Conservation (phyloP, 345 rosid species). For the Brassica rapa region DNA sequence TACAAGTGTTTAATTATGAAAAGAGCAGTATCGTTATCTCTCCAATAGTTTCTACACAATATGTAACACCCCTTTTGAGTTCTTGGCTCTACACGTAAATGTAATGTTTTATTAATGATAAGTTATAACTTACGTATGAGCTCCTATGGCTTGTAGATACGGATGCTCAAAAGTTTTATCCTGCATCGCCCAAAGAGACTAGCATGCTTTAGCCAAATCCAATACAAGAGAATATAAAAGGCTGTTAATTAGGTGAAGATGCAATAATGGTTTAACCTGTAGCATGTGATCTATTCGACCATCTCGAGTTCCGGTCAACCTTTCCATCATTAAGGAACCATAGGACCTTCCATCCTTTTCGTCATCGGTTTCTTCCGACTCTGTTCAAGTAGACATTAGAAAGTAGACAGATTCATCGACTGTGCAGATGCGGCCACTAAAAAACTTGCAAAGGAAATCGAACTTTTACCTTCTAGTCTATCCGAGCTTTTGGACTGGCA, state of each 20-base stretch:
- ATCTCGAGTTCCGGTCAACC: constrained; percentile 71
- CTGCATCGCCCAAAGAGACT: constrained; percentile 45
- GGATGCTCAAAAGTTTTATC: constrained; percentile 96
- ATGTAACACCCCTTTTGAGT: not conserved
- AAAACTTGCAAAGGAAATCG: constrained; percentile 7
- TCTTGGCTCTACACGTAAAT: not conserved
- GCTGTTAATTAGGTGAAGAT: not conserved
- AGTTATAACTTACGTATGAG: constrained; percentile 74
- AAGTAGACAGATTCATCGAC: not conserved
- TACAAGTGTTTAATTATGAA: constrained; percentile 88
- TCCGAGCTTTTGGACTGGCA: constrained; percentile 71
- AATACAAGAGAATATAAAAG: not conserved
- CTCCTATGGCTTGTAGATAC: constrained; percentile 89
- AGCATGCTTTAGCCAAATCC: constrained; percentile 15
- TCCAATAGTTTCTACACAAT: constrained; percentile 88
- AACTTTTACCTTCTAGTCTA: constrained; percentile 56
- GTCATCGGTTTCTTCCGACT: constrained; percentile 45
- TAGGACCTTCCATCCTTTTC: constrained; percentile 64
- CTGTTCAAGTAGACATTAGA: constrained; percentile 41
- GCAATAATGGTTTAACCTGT: constrained; percentile 57
- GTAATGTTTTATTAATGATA: not conserved
- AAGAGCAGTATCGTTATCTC: constrained; percentile 92
- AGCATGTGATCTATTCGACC: constrained; percentile 92
- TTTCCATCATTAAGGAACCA: constrained; percentile 86
- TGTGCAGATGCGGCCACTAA: not conserved